Percentiles rank a stretch among this genome's conserved stretches.
phyloP scores from a whole-genome alignment of 768 basidiomycete genomes.

The Favolaschia claudopus region DNA sequence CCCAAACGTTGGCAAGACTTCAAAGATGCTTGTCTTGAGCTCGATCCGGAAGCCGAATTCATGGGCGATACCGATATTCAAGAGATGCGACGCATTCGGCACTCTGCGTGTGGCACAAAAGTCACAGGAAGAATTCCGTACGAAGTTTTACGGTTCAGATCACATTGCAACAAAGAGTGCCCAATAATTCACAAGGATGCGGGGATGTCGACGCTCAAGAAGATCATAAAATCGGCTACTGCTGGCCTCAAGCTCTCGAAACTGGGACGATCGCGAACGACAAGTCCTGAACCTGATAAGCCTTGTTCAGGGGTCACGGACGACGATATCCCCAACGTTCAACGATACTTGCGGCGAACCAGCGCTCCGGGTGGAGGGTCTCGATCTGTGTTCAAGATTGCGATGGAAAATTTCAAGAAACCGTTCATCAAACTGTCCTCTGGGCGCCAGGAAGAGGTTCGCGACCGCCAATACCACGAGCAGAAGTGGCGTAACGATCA shows the following conservation, averaged over 20 bases:
- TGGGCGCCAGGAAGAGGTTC: not conserved
- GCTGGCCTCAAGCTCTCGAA: too few species aligned
- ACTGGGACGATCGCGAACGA: not conserved
- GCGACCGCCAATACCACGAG: not conserved
- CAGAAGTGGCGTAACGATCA: constrained; percentile 9
- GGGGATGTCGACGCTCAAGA: not conserved
- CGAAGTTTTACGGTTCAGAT: not conserved
- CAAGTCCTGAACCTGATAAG: not conserved
- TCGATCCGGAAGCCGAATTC: not conserved
- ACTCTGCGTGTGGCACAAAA: not conserved
- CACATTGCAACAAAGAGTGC: not conserved
- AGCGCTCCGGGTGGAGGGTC: not conserved
- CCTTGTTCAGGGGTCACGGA: constrained; percentile 5
- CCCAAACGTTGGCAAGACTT: not conserved
- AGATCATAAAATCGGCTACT: not conserved
- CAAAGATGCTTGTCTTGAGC: not conserved
- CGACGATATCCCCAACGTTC: not conserved
- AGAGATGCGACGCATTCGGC: not conserved
- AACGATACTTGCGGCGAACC: not conserved
- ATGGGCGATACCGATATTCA: too few species aligned
- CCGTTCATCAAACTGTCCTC: not conserved
- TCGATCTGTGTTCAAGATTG: constrained; percentile 4
- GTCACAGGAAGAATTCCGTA: not conserved
- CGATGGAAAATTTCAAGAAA: not conserved
- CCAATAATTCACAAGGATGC: not conserved